These are phyloP conservation scores for Tillandsia leiboldiana DNA, from an alignment of 176 grass and related monocot species.

Conservation along the genomic window DNA sequence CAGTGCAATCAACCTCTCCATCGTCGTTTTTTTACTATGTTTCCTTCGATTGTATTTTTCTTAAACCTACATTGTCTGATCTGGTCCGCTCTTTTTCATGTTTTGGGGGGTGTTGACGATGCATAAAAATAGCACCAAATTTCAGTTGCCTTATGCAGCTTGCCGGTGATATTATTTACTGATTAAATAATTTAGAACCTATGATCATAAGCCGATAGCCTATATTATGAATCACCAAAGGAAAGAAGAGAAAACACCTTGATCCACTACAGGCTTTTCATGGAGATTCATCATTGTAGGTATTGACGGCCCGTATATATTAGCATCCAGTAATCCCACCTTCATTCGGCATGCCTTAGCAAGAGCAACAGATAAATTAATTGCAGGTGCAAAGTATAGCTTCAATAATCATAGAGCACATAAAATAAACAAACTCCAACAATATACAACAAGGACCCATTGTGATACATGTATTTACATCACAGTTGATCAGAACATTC, in stretches of 20 bases:
- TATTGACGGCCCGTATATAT: conserved; percentile 94
- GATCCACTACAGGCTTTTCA: conserved; percentile 67
- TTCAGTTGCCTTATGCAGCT: too few relatives aligned
- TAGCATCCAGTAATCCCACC: conserved; percentile 84
- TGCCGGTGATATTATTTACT: too few relatives aligned
- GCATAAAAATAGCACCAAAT: too few relatives aligned
- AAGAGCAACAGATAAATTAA: conserved; percentile 87
- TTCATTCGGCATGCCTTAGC: conserved; percentile 59
- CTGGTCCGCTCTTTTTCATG: too few relatives aligned
- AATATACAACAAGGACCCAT: too few relatives aligned
- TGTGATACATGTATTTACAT: too few relatives aligned
- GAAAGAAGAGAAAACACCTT: conserved; percentile 41
- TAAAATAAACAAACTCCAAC: neutral
- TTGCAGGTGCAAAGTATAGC: conserved; percentile 31
- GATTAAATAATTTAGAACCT: neutral
- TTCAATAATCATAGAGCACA: neutral
- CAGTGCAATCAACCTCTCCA: too few relatives aligned
- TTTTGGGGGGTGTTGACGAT: too few relatives aligned
- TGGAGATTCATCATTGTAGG: conserved; percentile 95
- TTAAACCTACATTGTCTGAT: too few relatives aligned
- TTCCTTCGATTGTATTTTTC: too few relatives aligned
- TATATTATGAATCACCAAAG: conserved; percentile 1
- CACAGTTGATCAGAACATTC: too few relatives aligned
- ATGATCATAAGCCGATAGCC: neutral
- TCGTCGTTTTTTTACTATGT: too few relatives aligned